Percentiles rank a stretch among this genome's conserved stretches.
phyloP scores from a whole-genome alignment of 371 early-diverging fungal species.

The Ordospora pajunii region DNA sequence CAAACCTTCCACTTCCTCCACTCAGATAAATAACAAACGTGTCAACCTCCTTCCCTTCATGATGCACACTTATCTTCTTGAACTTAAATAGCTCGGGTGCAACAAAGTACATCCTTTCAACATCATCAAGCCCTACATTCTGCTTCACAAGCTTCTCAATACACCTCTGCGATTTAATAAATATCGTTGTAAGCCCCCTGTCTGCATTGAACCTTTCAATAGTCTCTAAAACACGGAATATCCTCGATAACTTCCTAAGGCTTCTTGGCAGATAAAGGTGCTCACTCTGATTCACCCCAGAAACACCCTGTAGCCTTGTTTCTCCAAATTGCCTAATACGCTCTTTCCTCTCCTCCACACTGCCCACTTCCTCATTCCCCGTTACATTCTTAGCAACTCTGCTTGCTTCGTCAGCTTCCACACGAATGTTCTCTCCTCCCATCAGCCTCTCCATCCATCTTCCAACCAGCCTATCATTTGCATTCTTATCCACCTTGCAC shows the following conservation, averaged over 20 bases:
- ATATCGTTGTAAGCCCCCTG: conserved; percentile 29
- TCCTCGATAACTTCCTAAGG: conserved; percentile 15
- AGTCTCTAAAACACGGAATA: conserved; percentile 34
- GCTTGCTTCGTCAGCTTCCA: background rate
- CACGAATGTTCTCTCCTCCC: background rate
- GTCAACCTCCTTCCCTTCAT: conserved; percentile 21
- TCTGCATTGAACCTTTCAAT: conserved; percentile 38
- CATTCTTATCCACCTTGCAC: background rate
- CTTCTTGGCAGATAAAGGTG: conserved; percentile 25
- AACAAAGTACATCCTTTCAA: conserved; percentile 39
- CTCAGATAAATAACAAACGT: conserved; percentile 36
- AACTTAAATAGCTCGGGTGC: conserved; percentile 9
- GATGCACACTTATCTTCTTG: conserved; percentile 18
- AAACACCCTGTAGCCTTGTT: background rate
- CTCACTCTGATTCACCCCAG: background rate
- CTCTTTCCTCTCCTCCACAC: conserved; percentile 3
- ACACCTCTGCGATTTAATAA: conserved; percentile 17
- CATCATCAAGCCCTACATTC: conserved; percentile 11
- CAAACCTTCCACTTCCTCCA: conserved; percentile 7
- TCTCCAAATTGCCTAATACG: background rate
- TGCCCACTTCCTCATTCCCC: background rate
- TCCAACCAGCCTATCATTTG: background rate
- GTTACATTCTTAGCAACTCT: background rate
- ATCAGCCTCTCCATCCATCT: conserved; percentile 4
- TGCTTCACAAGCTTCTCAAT: conserved; percentile 42